Percentiles rank a stretch among this genome's conserved stretches.
Conservation (phyloP, 257 asterid species). For the Solanum ahanhuiri region DNA sequence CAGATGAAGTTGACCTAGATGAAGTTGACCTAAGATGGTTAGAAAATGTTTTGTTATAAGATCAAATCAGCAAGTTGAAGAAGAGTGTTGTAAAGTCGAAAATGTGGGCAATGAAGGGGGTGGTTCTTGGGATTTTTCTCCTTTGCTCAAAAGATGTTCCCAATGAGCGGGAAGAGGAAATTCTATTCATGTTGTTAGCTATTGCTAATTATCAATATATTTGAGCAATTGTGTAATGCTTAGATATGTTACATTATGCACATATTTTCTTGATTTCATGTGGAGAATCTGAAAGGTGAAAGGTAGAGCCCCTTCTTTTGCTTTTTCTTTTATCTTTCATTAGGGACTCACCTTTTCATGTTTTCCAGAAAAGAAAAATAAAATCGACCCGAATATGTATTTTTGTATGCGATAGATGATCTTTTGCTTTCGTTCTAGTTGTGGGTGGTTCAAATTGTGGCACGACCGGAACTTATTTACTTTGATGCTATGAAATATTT, state of each 20-base stretch:
- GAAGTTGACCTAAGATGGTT: conserved; percentile 10
- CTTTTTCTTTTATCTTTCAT: background rate
- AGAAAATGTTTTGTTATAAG: background rate
- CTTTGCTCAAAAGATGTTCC: background rate
- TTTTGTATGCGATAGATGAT: background rate
- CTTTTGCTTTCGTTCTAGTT: background rate
- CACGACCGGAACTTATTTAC: background rate
- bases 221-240: background rate
- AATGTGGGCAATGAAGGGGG: background rate
- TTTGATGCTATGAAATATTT: background rate
- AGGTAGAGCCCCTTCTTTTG: background rate
- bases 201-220: background rate
- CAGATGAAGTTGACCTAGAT: conserved; percentile 1
- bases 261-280: background rate
- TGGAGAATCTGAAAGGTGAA: background rate
- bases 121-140: background rate
- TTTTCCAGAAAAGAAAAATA: background rate
- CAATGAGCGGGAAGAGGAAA: background rate
- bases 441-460: background rate
- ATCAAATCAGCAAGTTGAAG: background rate
- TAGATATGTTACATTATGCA: background rate
- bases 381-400: background rate
- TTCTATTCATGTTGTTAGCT: background rate
- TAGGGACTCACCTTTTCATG: background rate
- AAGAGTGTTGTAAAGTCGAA: background rate